Conservation (phyloP, 2,329 filamentous ascomycete genomes). For the Karstenula rhodostoma region DNA sequence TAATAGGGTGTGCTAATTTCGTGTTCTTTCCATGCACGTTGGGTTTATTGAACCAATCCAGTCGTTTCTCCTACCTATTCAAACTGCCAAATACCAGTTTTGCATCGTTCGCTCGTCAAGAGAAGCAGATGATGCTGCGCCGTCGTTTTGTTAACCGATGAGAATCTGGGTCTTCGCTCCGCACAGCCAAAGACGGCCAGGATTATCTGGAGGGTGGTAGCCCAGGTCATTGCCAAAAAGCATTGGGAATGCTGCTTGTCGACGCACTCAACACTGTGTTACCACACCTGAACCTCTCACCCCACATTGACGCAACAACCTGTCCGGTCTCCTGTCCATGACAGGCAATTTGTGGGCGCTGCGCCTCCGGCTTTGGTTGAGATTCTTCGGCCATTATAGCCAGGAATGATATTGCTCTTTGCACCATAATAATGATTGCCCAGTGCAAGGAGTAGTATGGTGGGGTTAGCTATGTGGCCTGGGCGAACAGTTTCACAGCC, state of each 20-base stretch:
- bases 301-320: constrained; percentile 64
- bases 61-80: background rate
- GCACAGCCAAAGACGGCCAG: background rate
- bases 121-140: background rate
- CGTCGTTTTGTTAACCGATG: background rate
- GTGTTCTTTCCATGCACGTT: background rate
- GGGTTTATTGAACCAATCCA: background rate
- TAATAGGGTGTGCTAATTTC: background rate
- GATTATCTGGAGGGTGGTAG: background rate
- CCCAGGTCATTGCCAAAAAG: constrained; percentile 68
- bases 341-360: constrained; percentile 59
- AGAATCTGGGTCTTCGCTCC: background rate
- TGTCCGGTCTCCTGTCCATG: constrained; percentile 57
- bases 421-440: constrained; percentile 52
- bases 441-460: constrained; percentile 30
- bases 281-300: constrained; percentile 54
- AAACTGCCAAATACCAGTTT: background rate
- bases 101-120: background rate
- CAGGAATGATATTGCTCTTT: constrained; percentile 59
- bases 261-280: constrained; percentile 65
- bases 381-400: constrained; percentile 63
- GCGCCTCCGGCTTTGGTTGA: constrained; percentile 59
- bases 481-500: constrained; percentile 16
- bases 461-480: constrained; percentile 9
- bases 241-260: constrained; percentile 57